Conservation (phyloP, 73 alveolate species). For the Tetrahymena elliotti region DNA sequence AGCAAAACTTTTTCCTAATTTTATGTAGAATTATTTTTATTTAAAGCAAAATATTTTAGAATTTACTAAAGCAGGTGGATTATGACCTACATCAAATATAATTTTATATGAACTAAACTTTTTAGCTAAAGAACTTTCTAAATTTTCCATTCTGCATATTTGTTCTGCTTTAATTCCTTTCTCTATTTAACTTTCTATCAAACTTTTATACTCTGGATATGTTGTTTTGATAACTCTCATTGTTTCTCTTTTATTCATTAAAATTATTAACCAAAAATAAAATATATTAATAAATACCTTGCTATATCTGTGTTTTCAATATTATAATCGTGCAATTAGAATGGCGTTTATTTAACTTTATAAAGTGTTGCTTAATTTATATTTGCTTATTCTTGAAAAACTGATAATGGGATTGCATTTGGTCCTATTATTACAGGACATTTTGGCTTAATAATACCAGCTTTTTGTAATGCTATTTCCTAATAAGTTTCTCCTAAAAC, state of each 20-base stretch:
- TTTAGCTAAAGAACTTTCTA: background rate
- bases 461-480: slow-evolving; percentile 65
- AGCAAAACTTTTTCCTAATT: slow-evolving; percentile 40
- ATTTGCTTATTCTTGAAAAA: slow-evolving; percentile 8
- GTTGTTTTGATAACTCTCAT: background rate
- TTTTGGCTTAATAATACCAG: slow-evolving; percentile 76
- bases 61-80: slow-evolving; percentile 44
- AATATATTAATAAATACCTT: background rate
- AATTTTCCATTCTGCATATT: slow-evolving; percentile 35
- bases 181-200: background rate
- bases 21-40: background rate
- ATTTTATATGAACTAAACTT: background rate
- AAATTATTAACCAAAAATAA: background rate
- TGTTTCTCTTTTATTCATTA: background rate
- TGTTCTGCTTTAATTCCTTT: slow-evolving; percentile 14
- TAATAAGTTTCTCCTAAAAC: slow-evolving; percentile 72
- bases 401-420: slow-evolving; percentile 30
- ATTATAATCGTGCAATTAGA: slow-evolving; percentile 20
- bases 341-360: background rate
- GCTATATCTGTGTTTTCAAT: slow-evolving; percentile 5
- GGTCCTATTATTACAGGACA: slow-evolving; percentile 71
- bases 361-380: background rate
- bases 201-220: background rate
- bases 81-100: slow-evolving; percentile 53
- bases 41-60: background rate